phyloP scores from a whole-genome alignment of 2,329 filamentous ascomycete genomes.

The Metarhizium album region DNA sequence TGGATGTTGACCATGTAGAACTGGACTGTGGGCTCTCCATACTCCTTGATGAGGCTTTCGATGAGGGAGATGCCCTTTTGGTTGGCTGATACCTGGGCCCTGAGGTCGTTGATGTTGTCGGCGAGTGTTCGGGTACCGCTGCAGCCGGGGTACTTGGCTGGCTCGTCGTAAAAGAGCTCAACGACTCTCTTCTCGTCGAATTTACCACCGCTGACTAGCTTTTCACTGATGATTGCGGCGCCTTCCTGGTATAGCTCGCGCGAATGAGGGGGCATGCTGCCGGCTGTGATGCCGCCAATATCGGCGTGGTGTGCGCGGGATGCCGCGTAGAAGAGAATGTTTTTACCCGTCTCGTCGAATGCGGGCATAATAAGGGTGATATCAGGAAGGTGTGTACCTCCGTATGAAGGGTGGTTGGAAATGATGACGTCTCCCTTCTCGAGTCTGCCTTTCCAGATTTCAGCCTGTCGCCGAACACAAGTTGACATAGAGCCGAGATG shows the following conservation, averaged over 20 bases:
- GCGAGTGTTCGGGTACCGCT: slow-evolving; percentile 67
- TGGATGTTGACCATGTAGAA: slow-evolving; percentile 81
- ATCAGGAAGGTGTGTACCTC: slow-evolving; percentile 73
- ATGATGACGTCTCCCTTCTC: slow-evolving; percentile 73
- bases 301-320: slow-evolving; percentile 77
- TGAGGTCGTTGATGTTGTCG: slow-evolving; percentile 75
- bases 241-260: slow-evolving; percentile 53
- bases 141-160: slow-evolving; percentile 63
- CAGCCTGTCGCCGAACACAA: slow-evolving; percentile 65
- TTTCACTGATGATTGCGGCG: slow-evolving; percentile 51
- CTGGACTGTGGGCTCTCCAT: slow-evolving; percentile 65
- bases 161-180: slow-evolving; percentile 61
- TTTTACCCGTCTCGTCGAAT: slow-evolving; percentile 51
- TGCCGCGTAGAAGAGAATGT: slow-evolving; percentile 74
- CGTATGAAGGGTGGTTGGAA: slow-evolving; percentile 74
- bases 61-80: slow-evolving; percentile 81
- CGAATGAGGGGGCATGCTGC: slow-evolving; percentile 70
- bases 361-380: slow-evolving; percentile 74
- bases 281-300: slow-evolving; percentile 70
- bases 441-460: slow-evolving; percentile 68
- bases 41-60: slow-evolving; percentile 62
- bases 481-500: slow-evolving; percentile 78
- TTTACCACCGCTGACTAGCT: slow-evolving; percentile 63
- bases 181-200: slow-evolving; percentile 71
- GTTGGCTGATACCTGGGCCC: slow-evolving; percentile 75